Base-by-base conservation (phyloP, 768 basidiomycete species). In the Leccinum sublutescens region DNA sequence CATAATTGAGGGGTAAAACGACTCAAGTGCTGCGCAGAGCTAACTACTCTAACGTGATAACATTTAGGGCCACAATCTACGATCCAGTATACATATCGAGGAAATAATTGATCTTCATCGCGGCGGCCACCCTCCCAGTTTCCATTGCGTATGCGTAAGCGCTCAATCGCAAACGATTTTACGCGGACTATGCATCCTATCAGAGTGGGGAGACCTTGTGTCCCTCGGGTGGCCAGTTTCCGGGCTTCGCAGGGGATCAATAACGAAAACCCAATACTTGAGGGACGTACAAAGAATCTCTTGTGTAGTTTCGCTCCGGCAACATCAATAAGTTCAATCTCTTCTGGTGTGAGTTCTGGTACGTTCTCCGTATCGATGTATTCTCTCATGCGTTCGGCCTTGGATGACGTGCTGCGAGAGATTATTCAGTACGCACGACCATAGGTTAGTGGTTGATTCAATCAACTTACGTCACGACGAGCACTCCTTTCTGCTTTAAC, bases 371-470 rank as follows among this genome's bases (percentile, higher is more conserved):
- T 71, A 50, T 69, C 71, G 3, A 74, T 53, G 33, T 74, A 75
- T 68, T 76, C 75, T 53, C 56, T 68, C 58, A 76, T 58, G 52
- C 70, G 71, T 55, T 68, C 66, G 1, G 56, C 70, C 55, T 76
- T 76, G 29, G 69, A 67, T 10, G 74, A 72, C 3, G 75, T 76
- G 14, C 76, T 77, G 51, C 12, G 48, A 43, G 14, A 21, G 10
- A 47, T 34, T 25, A n/a, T n/a, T 59, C 10, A 63, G 51, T 8
- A 50, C 48, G 5, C 15, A 25, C 4, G 9, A 19, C 23, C 31
- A 3, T 19, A 7, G 12, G 33, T 45, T 2, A 40, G 50, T 9
- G 25, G 17, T 5, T 12, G 19, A 14, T 31, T 11, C 43, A 10
- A 47, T 43, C 29, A 19, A 29, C 73, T 57, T 62, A 73, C 73